A percentile compares a stretch with the other conserved stretches of the same genome.
Evolutionary conservation across 1,139 yeast genomes (phyloP).

Genomic region (Yamadazyma jaroonii): DNA sequence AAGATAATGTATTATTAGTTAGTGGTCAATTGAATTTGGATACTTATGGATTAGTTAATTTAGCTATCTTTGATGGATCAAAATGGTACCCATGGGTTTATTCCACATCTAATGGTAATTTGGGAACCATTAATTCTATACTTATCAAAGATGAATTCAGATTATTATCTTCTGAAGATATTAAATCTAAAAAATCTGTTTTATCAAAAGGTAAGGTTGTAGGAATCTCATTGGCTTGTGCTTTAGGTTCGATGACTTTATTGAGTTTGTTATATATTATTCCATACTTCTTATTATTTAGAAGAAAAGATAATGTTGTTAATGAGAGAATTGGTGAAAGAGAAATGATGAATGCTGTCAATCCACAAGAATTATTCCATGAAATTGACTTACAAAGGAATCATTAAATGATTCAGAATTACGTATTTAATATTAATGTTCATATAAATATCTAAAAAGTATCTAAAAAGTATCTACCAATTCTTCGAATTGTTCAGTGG

Average conservation of each 20-base stretch:
- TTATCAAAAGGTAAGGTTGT: constrained; percentile 71
- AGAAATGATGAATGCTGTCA: constrained; percentile 65
- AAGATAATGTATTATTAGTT: constrained; percentile 50
- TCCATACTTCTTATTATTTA: constrained; percentile 49
- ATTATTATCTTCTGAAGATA: constrained; percentile 38
- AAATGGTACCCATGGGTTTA: constrained; percentile 70
- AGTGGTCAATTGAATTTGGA: constrained; percentile 58
- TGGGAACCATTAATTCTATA: constrained; percentile 34
- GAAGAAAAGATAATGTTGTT: constrained; percentile 32
- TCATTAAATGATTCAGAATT: no score
- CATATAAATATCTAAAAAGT: neutral
- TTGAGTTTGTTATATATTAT: constrained; percentile 63
- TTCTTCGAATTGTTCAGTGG: constrained; percentile 30
- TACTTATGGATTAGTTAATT: constrained; percentile 58
- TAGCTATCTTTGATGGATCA: constrained; percentile 69
- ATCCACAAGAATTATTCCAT: constrained; percentile 60
- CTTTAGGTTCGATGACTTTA: constrained; percentile 73
- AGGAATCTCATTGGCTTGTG: constrained; percentile 83
- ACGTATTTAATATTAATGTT: no score
- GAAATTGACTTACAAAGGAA: constrained; percentile 53
- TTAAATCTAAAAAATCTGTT: constrained; percentile 18
- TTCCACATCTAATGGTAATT: constrained; percentile 17
- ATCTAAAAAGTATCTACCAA: constrained; percentile 10
- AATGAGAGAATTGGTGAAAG: constrained; percentile 59
- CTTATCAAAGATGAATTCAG: constrained; percentile 37